These are phyloP conservation scores for Anethum foeniculum DNA, from an alignment of 140 eudicot genomes.

Conservation along the genomic window DNA sequence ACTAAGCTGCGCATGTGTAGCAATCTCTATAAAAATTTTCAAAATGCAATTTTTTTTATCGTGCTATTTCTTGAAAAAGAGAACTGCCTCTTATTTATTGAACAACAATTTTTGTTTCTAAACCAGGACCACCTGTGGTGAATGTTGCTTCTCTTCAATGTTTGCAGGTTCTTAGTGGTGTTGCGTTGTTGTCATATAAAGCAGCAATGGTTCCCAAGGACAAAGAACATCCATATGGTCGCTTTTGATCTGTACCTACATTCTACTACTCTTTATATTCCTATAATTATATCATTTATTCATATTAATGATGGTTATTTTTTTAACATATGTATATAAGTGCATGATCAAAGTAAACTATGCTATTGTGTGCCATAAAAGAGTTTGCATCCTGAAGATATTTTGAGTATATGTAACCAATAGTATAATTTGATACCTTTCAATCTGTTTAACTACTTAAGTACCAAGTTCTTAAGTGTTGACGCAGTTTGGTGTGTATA, in stretches of 20 bases:
- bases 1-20: background rate
- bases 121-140: background rate
- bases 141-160: background rate
- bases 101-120: background rate
- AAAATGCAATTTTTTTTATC: background rate
- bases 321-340: background rate
- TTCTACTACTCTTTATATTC: conserved; percentile 29
- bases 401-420: background rate
- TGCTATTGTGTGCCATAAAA: background rate
- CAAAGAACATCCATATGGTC: conserved; percentile 99
- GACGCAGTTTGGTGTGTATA: background rate
- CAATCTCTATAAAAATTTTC: background rate
- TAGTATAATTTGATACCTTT: background rate
- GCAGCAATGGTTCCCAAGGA: conserved; percentile 92
- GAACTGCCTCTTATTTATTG: background rate
- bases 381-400: background rate
- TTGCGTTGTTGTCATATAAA: conserved; percentile 78
- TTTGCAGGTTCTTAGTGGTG: conserved; percentile 85
- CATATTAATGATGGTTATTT: background rate
- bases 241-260: conserved; percentile 72
- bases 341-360: background rate
- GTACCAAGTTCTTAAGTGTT: no score
- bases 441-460: background rate
- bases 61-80: background rate
- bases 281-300: background rate